phyloP scores from a whole-genome alignment of 73 alveolate genomes.

The Tetrahymena malaccensis region DNA sequence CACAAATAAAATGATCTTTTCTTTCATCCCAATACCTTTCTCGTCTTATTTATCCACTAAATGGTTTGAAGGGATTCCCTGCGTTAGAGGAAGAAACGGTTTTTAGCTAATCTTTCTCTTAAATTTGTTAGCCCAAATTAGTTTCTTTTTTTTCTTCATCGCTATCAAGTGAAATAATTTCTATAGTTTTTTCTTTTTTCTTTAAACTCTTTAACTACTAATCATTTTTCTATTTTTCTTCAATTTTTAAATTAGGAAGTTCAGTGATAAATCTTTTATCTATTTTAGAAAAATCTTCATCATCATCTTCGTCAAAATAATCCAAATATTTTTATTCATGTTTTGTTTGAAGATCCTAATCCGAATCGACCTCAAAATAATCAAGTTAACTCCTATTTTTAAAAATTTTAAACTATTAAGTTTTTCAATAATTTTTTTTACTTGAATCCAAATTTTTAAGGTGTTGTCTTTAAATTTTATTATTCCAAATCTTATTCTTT shows the following conservation, averaged over 20 bases:
- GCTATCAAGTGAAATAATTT: not conserved
- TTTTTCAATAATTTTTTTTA: not conserved
- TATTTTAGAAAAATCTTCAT: not conserved
- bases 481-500: not conserved
- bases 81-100: not conserved
- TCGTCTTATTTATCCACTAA: conserved; percentile 20
- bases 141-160: not conserved
- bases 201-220: not conserved
- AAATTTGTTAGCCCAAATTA: not conserved
- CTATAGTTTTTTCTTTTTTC: not conserved
- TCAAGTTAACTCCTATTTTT: not conserved
- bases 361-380: not conserved
- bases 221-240: not conserved
- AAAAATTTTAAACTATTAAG: not conserved
- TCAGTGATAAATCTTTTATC: not conserved
- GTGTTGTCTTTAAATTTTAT: not conserved
- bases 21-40: conserved; percentile 25
- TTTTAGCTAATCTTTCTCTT: not conserved
- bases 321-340: not conserved
- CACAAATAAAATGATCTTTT: conserved; percentile 29
- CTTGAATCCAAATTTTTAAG: not conserved
- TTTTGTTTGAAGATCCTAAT: not conserved
- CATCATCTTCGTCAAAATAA: not conserved
- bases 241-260: not conserved
- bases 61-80: not conserved